Evolutionary conservation across 257 asterid species (phyloP).

Genomic region (Verbascum thapsus): DNA sequence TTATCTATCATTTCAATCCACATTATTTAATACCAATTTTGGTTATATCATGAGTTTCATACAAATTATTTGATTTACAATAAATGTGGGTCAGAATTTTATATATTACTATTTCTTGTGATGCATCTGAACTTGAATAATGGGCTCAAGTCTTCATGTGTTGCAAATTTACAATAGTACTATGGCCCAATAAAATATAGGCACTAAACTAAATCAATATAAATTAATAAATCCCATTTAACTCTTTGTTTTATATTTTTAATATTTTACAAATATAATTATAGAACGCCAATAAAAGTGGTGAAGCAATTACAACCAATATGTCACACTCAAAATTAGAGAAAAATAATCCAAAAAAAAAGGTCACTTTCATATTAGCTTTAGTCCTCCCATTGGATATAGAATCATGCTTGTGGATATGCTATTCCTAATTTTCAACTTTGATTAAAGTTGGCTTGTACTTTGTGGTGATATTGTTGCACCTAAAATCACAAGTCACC

Average conservation of each 20-base stretch:
- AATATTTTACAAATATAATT: too few species aligned
- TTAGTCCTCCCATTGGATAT: slow-evolving; percentile 1
- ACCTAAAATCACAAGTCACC: slow-evolving; percentile 18
- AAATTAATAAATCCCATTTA: too few species aligned
- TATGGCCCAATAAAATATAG: too few species aligned
- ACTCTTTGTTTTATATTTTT: not conserved
- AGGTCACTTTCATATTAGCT: slow-evolving; percentile 26
- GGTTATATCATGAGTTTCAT: too few species aligned
- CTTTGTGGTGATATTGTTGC: slow-evolving; percentile 29
- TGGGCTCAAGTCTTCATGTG: not conserved
- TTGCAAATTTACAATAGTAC: too few species aligned
- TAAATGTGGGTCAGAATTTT: too few species aligned
- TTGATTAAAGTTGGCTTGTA: slow-evolving; percentile 22
- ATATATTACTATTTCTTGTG: too few species aligned
- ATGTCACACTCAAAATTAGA: slow-evolving; percentile 13
- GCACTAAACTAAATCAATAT: too few species aligned
- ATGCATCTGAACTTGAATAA: not conserved
- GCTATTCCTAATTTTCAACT: slow-evolving; percentile 24
- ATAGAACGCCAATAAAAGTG: too few species aligned
- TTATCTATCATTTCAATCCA: not conserved
- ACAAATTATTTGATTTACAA: too few species aligned
- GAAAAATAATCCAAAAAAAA: slow-evolving; percentile 1
- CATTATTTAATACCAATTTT: too few species aligned
- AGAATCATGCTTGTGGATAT: slow-evolving; percentile 37
- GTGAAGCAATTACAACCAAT: slow-evolving; percentile 4